Evolutionary conservation across 2,329 filamentous ascomycete species (phyloP), one percentile per base, ranked within the genome.

Genomic region (Aspergillus ibericus): DNA sequence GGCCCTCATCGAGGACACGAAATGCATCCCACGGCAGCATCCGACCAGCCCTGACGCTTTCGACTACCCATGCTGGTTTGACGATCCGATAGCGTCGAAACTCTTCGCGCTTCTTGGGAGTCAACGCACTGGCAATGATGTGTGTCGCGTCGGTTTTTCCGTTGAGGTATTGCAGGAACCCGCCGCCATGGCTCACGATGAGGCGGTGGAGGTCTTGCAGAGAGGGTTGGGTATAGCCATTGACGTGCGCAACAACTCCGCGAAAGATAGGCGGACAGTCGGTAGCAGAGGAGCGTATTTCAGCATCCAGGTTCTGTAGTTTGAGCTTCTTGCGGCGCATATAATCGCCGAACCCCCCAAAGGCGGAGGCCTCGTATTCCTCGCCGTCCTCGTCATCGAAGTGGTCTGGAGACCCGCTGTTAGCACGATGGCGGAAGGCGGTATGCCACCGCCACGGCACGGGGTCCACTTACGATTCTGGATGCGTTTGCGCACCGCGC

Each of bases 301-400:
- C 86, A 8, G 87, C 88, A 76, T 99, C 95, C 29, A 95, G 84
- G 70, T 99, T 99, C 75, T 98, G 95, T 3, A 99, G 83, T 72
- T 99, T 99, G 75, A 96, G 87, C 81, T 96, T 97, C 81, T 99
- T 99, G 56, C 93, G 88, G 51, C 93, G 85, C 72, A 97, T 96
- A 75, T 98, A 99, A 70, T 98, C 93, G 22, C 82, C 78, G 69
- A 98, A 96, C 8, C 93, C 93, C 25, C 92, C 91, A 75, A 98
- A 99, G 53, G 85, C 85, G 62, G 92, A 97, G 1, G 82, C 85
- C 59, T 88, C 87, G 74, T 99, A 99, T 74, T 99, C 96, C 58
- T 98, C 93, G 58, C 95, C 93, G 22, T 84, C 84, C 72, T 97
- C 92, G 62, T 90, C 83, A 2, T 88, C 81, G 72, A 97, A 98